Evolutionary conservation across 768 basidiomycete genomes (phyloP).

Genomic region (Suillus spraguei): DNA sequence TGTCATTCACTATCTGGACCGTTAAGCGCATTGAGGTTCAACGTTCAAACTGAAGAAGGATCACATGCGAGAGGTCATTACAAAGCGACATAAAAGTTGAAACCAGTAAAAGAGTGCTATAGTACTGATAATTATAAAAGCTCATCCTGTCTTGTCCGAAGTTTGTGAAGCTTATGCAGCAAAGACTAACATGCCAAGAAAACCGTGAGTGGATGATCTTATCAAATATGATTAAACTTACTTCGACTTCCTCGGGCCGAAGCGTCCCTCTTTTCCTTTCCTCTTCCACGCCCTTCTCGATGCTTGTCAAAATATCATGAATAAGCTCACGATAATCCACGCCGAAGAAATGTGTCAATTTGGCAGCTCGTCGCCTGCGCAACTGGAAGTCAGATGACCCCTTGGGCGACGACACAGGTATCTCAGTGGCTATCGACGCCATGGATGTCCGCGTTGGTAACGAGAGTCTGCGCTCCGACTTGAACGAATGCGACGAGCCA

Average conservation of each 20-base stretch:
- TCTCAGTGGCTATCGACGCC: conserved; percentile 59
- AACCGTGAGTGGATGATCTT: conserved; percentile 13
- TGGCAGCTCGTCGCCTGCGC: conserved; percentile 75
- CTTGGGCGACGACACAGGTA: conserved; percentile 41
- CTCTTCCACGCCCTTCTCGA: conserved; percentile 74
- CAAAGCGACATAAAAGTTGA: conserved; percentile 13
- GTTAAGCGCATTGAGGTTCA: neutral
- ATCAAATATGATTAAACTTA: conserved; percentile 35
- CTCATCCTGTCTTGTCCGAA: conserved; percentile 28
- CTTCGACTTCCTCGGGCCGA: conserved; percentile 71
- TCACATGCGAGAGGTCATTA: conserved; percentile 5
- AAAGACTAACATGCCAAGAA: conserved; percentile 46
- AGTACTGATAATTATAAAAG: conserved; percentile 9
- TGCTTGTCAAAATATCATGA: conserved; percentile 76
- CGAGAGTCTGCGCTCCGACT: conserved; percentile 69
- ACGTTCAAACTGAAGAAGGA: neutral
- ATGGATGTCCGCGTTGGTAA: conserved; percentile 67
- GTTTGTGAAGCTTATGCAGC: conserved; percentile 33
- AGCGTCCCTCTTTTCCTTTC: conserved; percentile 67
- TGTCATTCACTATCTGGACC: neutral
- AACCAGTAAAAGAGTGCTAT: neutral
- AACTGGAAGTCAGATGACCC: conserved; percentile 58
- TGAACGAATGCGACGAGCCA: conserved; percentile 43
- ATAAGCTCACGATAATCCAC: conserved; percentile 83
- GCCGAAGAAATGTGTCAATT: conserved; percentile 86